Base-by-base conservation (phyloP, 1,284 basidiomycete genomes). In the Trametes sp. region DNA sequence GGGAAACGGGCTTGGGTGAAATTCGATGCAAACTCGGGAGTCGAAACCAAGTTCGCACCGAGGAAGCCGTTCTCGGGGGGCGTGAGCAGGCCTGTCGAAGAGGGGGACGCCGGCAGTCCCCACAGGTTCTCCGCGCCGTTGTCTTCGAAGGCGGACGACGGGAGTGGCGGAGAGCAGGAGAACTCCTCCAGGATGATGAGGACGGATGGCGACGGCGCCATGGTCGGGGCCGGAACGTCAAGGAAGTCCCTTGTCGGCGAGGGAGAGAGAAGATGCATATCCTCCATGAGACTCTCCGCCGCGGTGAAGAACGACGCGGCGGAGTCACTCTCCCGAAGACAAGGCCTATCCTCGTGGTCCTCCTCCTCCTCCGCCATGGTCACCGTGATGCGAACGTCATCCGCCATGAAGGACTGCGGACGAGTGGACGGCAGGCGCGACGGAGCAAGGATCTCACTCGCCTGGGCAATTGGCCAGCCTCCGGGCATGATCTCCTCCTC, bases 1-100 rank as follows among this genome's bases (percentile, higher is more conserved):
- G 35, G 23, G 33, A 52, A 52, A 9, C 33, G 23, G 19, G 35
- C 23, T 24, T n/a, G 33, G 4, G 36, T 24, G 36, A 53, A 41
- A 26, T 53, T 53, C 7, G 51, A 53, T 2, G 51, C 35, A 21
- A 53, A 53, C 51, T 53, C 51, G 35, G 51, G 36, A 19, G 36
- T 53, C 4, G 26, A 26, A 16, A 19, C 45, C 2, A 48, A 1
- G 13, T 14, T 2, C 9, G 28, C 6, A 1, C 13, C 24, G 7
- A 41, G 29, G 16, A 1, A 4, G 35, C n/a, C 9, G 35, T 13
- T 19, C 35, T 42, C 36, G 13, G 51, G 24, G 16, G 38, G 51
- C 13, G 16, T 33, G 24, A 53, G 50, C 6, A 52, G 33, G 13
- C 28, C 35, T 4, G 4, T n/a, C 35, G 50, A 36, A 23, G 50